These are phyloP conservation scores for Zoysia matrella DNA, from an alignment of 202 grass and related monocot species.

Conservation along the genomic window DNA sequence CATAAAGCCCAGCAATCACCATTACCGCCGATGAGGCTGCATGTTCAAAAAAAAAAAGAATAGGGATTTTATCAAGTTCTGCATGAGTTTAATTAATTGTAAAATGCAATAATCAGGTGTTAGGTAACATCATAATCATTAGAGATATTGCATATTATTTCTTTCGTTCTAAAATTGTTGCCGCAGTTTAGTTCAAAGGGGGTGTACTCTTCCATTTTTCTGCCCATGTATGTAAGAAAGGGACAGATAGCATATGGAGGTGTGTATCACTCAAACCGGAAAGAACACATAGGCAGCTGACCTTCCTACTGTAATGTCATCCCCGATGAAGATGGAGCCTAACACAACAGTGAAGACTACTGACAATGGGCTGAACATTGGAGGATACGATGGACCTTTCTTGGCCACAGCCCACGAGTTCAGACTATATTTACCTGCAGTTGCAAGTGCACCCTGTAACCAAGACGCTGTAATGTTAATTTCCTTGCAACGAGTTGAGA, in stretches of 20 bases:
- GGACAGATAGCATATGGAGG: background rate
- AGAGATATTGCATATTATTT: background rate
- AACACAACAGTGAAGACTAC: constrained; percentile 53
- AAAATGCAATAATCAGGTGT: background rate
- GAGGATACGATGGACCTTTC: constrained; percentile 51
- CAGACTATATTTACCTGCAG: constrained; percentile 40
- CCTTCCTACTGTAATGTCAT: constrained; percentile 55
- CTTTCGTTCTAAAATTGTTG: too few species aligned
- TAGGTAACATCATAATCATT: background rate
- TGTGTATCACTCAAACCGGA: background rate
- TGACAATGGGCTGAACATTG: constrained; percentile 53
- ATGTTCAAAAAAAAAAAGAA: constrained; percentile 15
- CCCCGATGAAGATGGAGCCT: constrained; percentile 39
- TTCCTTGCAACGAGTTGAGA: background rate
- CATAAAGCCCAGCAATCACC: constrained; percentile 52
- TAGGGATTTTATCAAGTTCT: background rate
- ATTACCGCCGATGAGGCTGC: constrained; percentile 48
- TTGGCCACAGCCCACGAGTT: constrained; percentile 57
- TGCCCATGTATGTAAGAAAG: too few species aligned
- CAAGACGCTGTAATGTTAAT: background rate
- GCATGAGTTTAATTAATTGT: background rate
- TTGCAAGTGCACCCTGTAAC: constrained; percentile 35
- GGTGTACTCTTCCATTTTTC: too few species aligned
- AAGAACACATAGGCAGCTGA: background rate
- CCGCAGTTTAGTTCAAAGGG: too few species aligned